Conservation (phyloP, 1,139 yeast species). For the Yamadazyma songkhlaensis region DNA sequence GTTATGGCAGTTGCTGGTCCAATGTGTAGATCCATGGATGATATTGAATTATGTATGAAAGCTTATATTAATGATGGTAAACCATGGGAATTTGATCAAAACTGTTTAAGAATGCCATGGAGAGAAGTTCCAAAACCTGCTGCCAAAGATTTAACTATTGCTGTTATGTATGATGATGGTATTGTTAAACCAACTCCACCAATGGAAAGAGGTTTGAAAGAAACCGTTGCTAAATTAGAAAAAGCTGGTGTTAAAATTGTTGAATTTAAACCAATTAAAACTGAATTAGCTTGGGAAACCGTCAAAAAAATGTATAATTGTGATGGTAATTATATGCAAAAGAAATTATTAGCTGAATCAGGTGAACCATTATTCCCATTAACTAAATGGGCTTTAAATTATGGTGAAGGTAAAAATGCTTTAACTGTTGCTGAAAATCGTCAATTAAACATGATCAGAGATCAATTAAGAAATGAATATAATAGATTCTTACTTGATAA, state of each 20-base stretch:
- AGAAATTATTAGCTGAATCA: conserved; percentile 47
- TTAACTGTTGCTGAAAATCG: conserved; percentile 46
- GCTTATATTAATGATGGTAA: conserved; percentile 56
- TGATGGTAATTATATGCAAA: conserved; percentile 61
- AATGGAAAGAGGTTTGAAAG: conserved; percentile 35
- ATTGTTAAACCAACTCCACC: conserved; percentile 53
- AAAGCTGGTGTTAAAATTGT: conserved; percentile 31
- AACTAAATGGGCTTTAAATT: conserved; percentile 57
- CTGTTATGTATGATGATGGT: conserved; percentile 40
- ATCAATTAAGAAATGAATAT: conserved; percentile 53
- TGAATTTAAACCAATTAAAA: conserved; percentile 51
- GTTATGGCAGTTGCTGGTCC: conserved; percentile 65
- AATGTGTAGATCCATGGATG: conserved; percentile 57
- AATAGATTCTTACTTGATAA: conserved; percentile 48
- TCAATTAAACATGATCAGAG: conserved; percentile 48
- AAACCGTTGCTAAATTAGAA: conserved; percentile 25
- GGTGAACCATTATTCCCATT: conserved; percentile 66
- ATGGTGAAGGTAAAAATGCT: conserved; percentile 53
- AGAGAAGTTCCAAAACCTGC: conserved; percentile 45
- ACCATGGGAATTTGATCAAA: conserved; percentile 68
- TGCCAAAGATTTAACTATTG: conserved; percentile 36
- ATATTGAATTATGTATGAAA: conserved; percentile 61
- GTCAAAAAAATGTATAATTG: conserved; percentile 49
- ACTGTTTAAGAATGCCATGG: conserved; percentile 61
- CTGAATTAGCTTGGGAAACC: conserved; percentile 49